phyloP scores from a whole-genome alignment of 2,329 filamentous ascomycete species.

The Sphaerulina musiva region DNA sequence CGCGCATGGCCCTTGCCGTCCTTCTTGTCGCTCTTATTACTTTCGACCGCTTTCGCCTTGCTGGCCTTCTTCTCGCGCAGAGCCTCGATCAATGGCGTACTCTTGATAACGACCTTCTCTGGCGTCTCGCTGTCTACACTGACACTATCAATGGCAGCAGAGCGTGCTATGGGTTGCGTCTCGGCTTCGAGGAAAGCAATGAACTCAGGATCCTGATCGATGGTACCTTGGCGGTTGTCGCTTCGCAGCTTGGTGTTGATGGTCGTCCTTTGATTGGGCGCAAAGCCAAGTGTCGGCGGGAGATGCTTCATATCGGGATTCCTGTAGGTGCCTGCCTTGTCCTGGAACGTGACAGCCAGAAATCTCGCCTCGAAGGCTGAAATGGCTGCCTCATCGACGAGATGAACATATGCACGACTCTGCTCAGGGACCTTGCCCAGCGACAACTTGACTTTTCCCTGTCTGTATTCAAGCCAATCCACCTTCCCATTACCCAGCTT shows the following conservation, averaged over 20 bases:
- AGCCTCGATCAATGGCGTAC: constrained; percentile 83
- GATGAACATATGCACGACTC: constrained; percentile 72
- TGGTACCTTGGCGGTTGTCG: constrained; percentile 84
- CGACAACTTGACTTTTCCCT: constrained; percentile 69
- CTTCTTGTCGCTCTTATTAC: constrained; percentile 31
- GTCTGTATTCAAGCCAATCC: constrained; percentile 71
- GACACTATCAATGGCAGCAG: constrained; percentile 46
- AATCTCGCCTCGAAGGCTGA: constrained; percentile 63
- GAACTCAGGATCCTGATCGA: constrained; percentile 93
- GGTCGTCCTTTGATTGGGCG: constrained; percentile 77
- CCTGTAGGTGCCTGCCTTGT: constrained; percentile 69
- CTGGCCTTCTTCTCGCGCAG: constrained; percentile 59
- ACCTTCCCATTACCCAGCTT: constrained; percentile 70
- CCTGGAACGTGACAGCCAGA: constrained; percentile 64
- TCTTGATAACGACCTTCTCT: constrained; percentile 60
- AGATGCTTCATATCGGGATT: constrained; percentile 64
- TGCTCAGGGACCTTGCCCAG: constrained; percentile 80
- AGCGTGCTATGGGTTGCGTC: constrained; percentile 63
- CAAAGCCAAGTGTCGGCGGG: constrained; percentile 72
- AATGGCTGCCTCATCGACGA: constrained; percentile 65
- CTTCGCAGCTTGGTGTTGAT: constrained; percentile 60
- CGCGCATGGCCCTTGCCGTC: constrained; percentile 20
- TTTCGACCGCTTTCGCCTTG: constrained; percentile 26
- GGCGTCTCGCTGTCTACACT: constrained; percentile 42
- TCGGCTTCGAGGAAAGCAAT: constrained; percentile 85